These are phyloP conservation scores for Saccharomyces jurei DNA, from an alignment of 805 yeast genomes.

Conservation along the genomic window DNA sequence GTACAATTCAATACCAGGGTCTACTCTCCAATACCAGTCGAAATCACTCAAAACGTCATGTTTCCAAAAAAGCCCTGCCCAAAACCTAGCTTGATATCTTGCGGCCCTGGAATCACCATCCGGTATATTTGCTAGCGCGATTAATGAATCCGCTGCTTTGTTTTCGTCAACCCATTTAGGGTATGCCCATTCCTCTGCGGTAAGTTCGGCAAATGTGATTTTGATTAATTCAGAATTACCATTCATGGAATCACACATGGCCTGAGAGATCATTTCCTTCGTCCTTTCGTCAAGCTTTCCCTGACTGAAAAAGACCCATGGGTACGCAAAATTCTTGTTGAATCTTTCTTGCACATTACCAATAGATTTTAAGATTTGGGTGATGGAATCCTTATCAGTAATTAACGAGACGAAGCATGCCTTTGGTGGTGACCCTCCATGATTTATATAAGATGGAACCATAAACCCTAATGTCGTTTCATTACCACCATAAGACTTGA, in stretches of 20 bases:
- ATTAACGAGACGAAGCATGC: conserved; percentile 50
- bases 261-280: conserved; percentile 27
- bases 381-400: conserved; percentile 45
- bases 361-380: conserved; percentile 42
- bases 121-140: conserved; percentile 48
- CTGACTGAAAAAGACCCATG: conserved; percentile 90
- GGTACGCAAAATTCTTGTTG: conserved; percentile 67
- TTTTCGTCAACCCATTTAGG: conserved; percentile 71
- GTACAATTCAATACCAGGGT: conserved; percentile 64
- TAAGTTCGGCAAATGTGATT: not conserved
- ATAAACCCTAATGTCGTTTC: not conserved
- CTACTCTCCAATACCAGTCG: conserved; percentile 86
- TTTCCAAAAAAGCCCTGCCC: conserved; percentile 68
- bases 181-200: conserved; percentile 48
- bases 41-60: conserved; percentile 53
- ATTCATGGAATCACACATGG: not conserved
- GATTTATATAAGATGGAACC: conserved; percentile 18
- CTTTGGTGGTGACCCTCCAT: conserved; percentile 15
- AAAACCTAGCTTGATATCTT: conserved; percentile 80
- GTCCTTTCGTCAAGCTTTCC: conserved; percentile 44
- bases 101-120: conserved; percentile 68
- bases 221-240: not conserved
- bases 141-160: conserved; percentile 53
- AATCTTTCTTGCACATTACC: conserved; percentile 71
- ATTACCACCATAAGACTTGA: not conserved